phyloP scores from a whole-genome alignment of 768 basidiomycete genomes.

The Leucocoprinus leucothites region DNA sequence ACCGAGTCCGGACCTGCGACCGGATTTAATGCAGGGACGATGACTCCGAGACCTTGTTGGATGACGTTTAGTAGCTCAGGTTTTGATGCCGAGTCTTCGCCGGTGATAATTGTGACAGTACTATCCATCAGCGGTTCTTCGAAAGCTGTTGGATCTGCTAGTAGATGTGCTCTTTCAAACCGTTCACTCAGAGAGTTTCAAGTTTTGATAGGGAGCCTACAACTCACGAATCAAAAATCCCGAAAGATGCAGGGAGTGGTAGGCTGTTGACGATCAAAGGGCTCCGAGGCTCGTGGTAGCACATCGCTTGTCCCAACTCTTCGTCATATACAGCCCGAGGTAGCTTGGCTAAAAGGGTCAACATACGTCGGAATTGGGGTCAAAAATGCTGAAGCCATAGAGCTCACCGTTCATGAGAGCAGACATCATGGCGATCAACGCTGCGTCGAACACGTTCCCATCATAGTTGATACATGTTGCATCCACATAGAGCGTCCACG shows the following conservation, averaged over 20 bases:
- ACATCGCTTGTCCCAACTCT: slow-evolving; percentile 59
- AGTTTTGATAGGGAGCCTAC: slow-evolving; percentile 3
- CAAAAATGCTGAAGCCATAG: slow-evolving; percentile 9
- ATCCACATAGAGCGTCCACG: slow-evolving; percentile 94
- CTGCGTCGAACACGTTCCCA: slow-evolving; percentile 92
- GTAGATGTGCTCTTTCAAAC: slow-evolving; percentile 49
- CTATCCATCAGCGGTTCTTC: slow-evolving; percentile 86
- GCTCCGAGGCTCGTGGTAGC: slow-evolving; percentile 39
- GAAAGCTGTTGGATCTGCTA: slow-evolving; percentile 86
- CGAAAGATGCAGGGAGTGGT: slow-evolving; percentile 64
- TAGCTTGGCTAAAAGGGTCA: slow-evolving; percentile 49
- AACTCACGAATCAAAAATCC: slow-evolving; percentile 76
- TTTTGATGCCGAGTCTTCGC: slow-evolving; percentile 25
- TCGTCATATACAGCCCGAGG: slow-evolving; percentile 72
- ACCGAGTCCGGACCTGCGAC: slow-evolving; percentile 19
- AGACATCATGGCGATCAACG: slow-evolving; percentile 82
- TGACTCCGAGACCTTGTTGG: slow-evolving; percentile 49
- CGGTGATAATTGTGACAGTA: slow-evolving; percentile 59
- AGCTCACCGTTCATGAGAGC: slow-evolving; percentile 80
- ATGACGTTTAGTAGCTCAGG: slow-evolving; percentile 47
- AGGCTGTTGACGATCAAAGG: slow-evolving; percentile 37
- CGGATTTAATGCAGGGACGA: background rate
- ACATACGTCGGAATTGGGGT: background rate
- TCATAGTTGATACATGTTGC: slow-evolving; percentile 96
- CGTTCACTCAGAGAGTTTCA: background rate